A percentile compares a stretch with the other conserved stretches of the same genome.
These are phyloP conservation scores for Draba incana DNA, from an alignment of 345 rosid genomes.

Conservation along the genomic window DNA sequence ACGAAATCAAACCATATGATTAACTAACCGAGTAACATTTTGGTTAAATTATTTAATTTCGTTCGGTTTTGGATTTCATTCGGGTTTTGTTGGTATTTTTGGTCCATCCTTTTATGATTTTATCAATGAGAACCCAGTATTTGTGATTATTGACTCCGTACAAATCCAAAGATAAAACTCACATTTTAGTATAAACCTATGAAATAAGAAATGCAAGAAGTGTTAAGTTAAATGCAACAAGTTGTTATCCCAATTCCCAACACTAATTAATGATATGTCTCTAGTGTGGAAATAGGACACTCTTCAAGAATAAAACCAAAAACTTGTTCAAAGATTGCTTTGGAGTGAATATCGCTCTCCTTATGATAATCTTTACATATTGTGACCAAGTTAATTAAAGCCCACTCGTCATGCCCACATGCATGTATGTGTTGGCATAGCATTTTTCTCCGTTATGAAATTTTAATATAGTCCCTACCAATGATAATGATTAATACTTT, in stretches of 20 bases:
- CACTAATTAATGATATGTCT: slow-evolving; percentile 11
- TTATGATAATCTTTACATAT: background rate
- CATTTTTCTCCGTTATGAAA: background rate
- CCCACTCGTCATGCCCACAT: slow-evolving; percentile 4
- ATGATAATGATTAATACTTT: background rate
- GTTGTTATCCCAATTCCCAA: too few relatives aligned
- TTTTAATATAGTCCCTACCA: background rate
- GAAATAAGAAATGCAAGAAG: background rate
- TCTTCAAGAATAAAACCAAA: background rate
- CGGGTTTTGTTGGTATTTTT: too few relatives aligned
- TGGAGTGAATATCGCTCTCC: slow-evolving; percentile 6
- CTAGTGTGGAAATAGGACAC: slow-evolving; percentile 8
- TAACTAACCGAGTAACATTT: too few relatives aligned
- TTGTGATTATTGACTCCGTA: background rate
- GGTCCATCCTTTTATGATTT: too few relatives aligned
- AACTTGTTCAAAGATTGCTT: slow-evolving; percentile 16
- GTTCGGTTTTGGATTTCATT: too few relatives aligned
- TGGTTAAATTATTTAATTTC: too few relatives aligned
- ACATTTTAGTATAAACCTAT: background rate
- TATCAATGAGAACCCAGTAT: background rate
- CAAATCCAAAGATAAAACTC: background rate
- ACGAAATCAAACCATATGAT: too few relatives aligned
- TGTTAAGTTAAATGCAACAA: background rate
- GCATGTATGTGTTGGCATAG: background rate
- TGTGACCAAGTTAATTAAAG: background rate